These are phyloP conservation scores for Monosporascus sp. DNA, from an alignment of 2,329 filamentous ascomycete genomes.

Conservation along the genomic window DNA sequence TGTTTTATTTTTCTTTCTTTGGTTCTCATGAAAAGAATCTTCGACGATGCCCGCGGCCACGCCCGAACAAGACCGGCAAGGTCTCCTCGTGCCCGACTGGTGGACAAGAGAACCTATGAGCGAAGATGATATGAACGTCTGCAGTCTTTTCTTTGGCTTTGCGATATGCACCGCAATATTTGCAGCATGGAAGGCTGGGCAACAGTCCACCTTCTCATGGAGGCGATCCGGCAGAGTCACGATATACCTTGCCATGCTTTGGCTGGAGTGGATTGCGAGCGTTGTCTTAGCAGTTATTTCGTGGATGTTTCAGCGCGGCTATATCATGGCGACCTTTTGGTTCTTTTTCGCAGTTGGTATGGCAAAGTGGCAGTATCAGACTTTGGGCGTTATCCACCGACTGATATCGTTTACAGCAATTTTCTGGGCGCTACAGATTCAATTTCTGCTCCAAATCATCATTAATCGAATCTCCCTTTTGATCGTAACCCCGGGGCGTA, in stretches of 20 bases:
- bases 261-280: constrained; percentile 3
- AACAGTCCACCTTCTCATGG: too few species aligned
- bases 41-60: too few species aligned
- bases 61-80: too few species aligned
- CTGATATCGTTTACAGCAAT: constrained; percentile 4
- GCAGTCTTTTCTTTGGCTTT: too few species aligned
- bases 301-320: too few species aligned
- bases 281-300: neutral
- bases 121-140: too few species aligned
- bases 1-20: too few species aligned
- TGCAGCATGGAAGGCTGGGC: too few species aligned
- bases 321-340: neutral
- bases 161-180: too few species aligned
- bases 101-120: too few species aligned
- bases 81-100: too few species aligned
- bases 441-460: constrained; percentile 46
- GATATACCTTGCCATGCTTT: constrained; percentile 4
- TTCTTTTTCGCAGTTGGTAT: neutral
- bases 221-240: neutral
- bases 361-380: neutral
- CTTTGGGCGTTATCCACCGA: neutral
- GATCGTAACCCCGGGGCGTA: constrained; percentile 31
- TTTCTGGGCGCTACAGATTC: constrained; percentile 34
- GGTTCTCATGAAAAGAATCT: too few species aligned
- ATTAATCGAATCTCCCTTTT: constrained; percentile 44